Evolutionary conservation across 768 basidiomycete genomes (phyloP).

Genomic region (Kwoniella bestiolae): DNA sequence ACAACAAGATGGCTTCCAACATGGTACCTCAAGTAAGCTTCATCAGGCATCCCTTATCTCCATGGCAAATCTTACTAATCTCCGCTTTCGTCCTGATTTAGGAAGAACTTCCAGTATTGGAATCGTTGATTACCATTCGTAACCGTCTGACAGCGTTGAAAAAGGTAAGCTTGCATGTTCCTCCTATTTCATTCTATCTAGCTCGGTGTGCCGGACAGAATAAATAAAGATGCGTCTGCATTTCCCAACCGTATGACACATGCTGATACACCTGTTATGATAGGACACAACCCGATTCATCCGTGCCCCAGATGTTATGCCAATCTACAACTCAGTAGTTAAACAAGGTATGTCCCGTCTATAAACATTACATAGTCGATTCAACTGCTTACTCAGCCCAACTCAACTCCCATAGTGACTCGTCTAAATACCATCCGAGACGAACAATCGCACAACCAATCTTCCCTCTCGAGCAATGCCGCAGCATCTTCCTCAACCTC

Average conservation of each 20-base stretch:
- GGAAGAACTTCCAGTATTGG: conserved; percentile 88
- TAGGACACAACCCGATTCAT: conserved; percentile 91
- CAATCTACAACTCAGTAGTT: conserved; percentile 88
- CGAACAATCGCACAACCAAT: conserved; percentile 60
- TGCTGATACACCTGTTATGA: conserved; percentile 30
- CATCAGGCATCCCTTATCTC: not conserved
- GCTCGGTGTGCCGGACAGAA: too few relatives aligned
- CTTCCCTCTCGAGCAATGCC: conserved; percentile 21
- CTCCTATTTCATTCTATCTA: too few relatives aligned
- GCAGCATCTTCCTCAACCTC: conserved; percentile 49
- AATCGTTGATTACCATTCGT: conserved; percentile 91
- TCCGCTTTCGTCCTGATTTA: conserved; percentile 10
- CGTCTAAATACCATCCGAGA: conserved; percentile 86
- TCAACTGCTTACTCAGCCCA: too few relatives aligned
- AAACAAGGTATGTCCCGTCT: conserved; percentile 85
- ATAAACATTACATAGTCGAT: not conserved
- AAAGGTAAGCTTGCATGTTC: conserved; percentile 49
- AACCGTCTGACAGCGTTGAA: conserved; percentile 79
- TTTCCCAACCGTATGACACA: not conserved
- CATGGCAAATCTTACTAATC: conserved; percentile 1
- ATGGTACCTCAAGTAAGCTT: conserved; percentile 51
- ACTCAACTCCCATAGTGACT: conserved; percentile 70
- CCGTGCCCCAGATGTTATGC: conserved; percentile 88
- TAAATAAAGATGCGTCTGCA: not conserved
- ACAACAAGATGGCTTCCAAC: conserved; percentile 24